Evolutionary conservation across 805 yeast species (phyloP).

Genomic region (Ogataea ramenticola): DNA sequence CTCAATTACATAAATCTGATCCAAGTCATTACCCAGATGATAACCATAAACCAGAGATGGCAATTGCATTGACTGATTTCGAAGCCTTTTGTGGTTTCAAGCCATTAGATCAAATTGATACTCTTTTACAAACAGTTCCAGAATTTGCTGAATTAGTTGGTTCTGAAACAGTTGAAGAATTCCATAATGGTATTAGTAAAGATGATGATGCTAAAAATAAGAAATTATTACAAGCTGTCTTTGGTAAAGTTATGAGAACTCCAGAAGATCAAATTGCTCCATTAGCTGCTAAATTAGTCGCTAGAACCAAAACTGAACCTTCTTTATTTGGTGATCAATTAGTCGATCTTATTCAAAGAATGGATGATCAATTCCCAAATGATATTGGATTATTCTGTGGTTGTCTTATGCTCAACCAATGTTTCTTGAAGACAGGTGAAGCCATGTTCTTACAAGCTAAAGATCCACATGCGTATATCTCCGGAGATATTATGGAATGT

Average conservation of each 20-base stretch:
- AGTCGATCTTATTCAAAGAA: conserved; percentile 66
- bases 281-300: conserved; percentile 59
- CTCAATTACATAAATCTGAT: conserved; percentile 66
- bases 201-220: conserved; percentile 51
- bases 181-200: conserved; percentile 39
- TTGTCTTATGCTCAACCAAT: conserved; percentile 85
- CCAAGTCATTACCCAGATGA: conserved; percentile 96
- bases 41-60: conserved; percentile 99
- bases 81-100: conserved; percentile 98
- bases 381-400: conserved; percentile 97
- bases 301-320: conserved; percentile 54
- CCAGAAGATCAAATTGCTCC: conserved; percentile 48
- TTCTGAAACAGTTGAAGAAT: conserved; percentile 44
- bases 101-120: conserved; percentile 73
- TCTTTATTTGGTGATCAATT: conserved; percentile 50
- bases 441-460: conserved; percentile 95
- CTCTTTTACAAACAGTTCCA: conserved; percentile 62
- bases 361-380: conserved; percentile 83
- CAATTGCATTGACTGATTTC: conserved; percentile 89
- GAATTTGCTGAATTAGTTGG: conserved; percentile 73
- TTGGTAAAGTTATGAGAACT: conserved; percentile 79
- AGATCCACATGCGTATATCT: conserved; percentile 96
- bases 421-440: conserved; percentile 76
- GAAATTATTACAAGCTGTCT: conserved; percentile 63
- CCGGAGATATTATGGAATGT: conserved; percentile 97